Conservation (phyloP, 352 stramenopile species). For the Aphanomyces euteiches region DNA sequence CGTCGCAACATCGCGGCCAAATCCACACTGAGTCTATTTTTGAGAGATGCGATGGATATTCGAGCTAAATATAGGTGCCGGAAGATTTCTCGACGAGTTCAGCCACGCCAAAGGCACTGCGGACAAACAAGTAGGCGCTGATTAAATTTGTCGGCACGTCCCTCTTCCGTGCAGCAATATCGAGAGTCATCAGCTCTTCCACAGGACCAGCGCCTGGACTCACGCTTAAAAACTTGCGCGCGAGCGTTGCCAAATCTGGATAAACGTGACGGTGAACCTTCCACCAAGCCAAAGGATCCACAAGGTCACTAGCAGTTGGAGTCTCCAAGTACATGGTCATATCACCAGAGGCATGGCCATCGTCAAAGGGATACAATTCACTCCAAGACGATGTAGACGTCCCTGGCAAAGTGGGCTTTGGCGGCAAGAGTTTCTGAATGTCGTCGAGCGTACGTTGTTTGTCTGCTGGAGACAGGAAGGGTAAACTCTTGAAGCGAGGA, state of each 20-base stretch:
- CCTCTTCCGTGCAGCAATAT: constrained; percentile 75
- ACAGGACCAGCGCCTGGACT: constrained; percentile 70
- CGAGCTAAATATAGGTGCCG: not conserved
- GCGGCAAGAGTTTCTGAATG: constrained; percentile 37
- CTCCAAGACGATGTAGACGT: not conserved
- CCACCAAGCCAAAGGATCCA: constrained; percentile 82
- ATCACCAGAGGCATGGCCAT: constrained; percentile 41
- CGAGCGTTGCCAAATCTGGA: constrained; percentile 59
- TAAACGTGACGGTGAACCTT: constrained; percentile 68
- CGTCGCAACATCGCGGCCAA: not conserved
- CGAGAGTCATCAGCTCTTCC: constrained; percentile 68
- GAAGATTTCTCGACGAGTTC: constrained; percentile 35
- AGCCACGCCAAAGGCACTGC: constrained; percentile 67
- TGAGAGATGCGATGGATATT: not conserved
- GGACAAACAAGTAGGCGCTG: constrained; percentile 73
- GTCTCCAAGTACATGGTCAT: constrained; percentile 73
- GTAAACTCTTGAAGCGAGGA: constrained; percentile 67
- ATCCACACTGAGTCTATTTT: not conserved
- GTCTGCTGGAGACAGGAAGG: constrained; percentile 54
- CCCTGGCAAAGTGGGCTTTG: not conserved
- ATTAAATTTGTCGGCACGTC: constrained; percentile 73
- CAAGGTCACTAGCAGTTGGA: constrained; percentile 51
- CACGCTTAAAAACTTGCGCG: constrained; percentile 74
- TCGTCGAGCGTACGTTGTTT: constrained; percentile 38
- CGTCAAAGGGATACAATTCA: constrained; percentile 15